Percentiles rank a stretch among this genome's conserved stretches.
Conservation (phyloP, 345 rosid genomes). For the Citrus reticulata region DNA sequence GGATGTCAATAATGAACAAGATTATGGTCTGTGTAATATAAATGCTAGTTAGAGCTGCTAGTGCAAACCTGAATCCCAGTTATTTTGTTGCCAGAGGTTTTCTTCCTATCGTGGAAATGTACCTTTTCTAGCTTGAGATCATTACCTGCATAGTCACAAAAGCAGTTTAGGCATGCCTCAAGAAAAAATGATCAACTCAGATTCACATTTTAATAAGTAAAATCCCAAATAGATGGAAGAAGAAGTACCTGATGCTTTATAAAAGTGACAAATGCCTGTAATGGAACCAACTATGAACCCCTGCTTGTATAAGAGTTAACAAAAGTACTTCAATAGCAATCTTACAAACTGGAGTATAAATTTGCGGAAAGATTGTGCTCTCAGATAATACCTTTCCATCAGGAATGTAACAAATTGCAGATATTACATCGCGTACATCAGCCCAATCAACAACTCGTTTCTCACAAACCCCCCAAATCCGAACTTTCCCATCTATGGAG, state of each 20-base stretch:
- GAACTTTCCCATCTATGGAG: slow-evolving; percentile 89
- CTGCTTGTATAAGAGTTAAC: slow-evolving; percentile 31
- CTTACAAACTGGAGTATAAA: background rate
- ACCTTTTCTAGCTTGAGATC: slow-evolving; percentile 48
- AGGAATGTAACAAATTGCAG: slow-evolving; percentile 69
- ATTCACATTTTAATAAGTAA: background rate
- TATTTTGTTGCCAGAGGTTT: slow-evolving; percentile 44
- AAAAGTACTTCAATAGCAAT: background rate
- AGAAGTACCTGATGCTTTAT: slow-evolving; percentile 47
- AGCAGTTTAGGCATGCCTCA: background rate
- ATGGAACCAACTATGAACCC: slow-evolving; percentile 70
- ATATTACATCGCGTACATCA: slow-evolving; percentile 58
- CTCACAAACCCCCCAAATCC: slow-evolving; percentile 78
- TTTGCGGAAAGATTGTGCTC: background rate
- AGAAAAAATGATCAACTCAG: background rate
- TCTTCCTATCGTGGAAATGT: slow-evolving; percentile 46
- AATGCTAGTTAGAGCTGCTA: background rate
- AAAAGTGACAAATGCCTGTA: slow-evolving; percentile 70
- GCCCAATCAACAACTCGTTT: slow-evolving; percentile 78
- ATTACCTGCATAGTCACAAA: slow-evolving; percentile 26
- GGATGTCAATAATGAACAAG: slow-evolving; percentile 6
- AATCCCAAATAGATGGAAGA: background rate
- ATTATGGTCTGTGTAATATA: background rate
- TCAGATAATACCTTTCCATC: slow-evolving; percentile 60
- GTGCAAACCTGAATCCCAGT: slow-evolving; percentile 67